These are phyloP conservation scores for Fusarium annulatum DNA, from an alignment of 2,329 filamentous ascomycete species.

Conservation along the genomic window DNA sequence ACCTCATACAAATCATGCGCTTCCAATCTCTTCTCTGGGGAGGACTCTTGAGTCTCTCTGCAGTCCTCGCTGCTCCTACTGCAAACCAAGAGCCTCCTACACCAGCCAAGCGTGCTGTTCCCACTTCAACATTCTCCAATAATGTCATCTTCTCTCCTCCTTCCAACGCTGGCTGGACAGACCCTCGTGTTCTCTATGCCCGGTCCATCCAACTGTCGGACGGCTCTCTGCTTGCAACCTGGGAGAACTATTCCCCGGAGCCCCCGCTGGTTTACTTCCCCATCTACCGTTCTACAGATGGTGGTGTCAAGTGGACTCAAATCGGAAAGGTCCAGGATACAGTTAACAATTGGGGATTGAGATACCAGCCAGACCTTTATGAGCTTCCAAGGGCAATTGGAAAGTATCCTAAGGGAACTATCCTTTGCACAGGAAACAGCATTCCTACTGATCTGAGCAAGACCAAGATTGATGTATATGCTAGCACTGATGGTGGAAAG, in stretches of 20 bases:
- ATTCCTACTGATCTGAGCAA: conserved; percentile 69
- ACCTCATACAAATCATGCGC: conserved; percentile 7
- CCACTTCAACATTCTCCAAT: conserved; percentile 37
- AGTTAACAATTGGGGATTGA: conserved; percentile 73
- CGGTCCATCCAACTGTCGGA: conserved; percentile 58
- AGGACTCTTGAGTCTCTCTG: conserved; percentile 30
- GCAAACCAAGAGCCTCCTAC: conserved; percentile 18
- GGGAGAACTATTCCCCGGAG: conserved; percentile 68
- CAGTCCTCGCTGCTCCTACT: conserved; percentile 39
- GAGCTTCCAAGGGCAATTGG: conserved; percentile 69
- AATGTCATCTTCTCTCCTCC: conserved; percentile 55
- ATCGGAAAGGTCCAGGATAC: conserved; percentile 72
- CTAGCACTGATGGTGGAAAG: conserved; percentile 67
- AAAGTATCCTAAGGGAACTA: conserved; percentile 69
- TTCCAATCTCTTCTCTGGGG: conserved; percentile 29
- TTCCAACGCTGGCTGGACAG: conserved; percentile 51
- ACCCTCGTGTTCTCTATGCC: conserved; percentile 58
- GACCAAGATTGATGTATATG: conserved; percentile 76
- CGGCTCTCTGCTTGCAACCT: conserved; percentile 62
- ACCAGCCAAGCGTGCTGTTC: conserved; percentile 21
- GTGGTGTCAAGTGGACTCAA: conserved; percentile 71
- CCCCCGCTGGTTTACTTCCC: conserved; percentile 67
- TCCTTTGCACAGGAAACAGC: conserved; percentile 71
- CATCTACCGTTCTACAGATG: conserved; percentile 63
- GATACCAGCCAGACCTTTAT: conserved; percentile 77